Base-by-base conservation (phyloP, 192 early-diverging fungal species). In the Podila minutissima region DNA sequence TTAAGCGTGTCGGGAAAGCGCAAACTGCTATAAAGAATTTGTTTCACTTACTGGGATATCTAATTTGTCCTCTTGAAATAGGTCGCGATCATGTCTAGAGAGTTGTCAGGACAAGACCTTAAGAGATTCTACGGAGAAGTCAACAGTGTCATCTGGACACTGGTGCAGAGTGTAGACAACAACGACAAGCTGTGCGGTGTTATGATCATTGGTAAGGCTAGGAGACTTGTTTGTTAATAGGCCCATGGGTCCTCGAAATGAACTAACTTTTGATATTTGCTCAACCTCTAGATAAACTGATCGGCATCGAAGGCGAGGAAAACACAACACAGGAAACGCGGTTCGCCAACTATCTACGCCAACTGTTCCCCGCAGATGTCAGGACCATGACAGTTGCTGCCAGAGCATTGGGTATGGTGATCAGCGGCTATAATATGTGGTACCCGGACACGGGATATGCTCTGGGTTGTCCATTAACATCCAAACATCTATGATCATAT, bases 111-210 rank as follows among this genome's bases (percentile, higher is more conserved):
- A 29, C 92, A 95, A 59, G 85, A 85, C 33, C 87, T 92, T 51
- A 89, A 89, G 46, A 89, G 90, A 72, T 94, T 96, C 71, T 90
- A 91, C 55, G 92, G 89, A 67, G 93, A 96, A 48, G 87, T 96
- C 59, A 94, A 95, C 82, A 86, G 89, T 62, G 86, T 90, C 13
- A 94, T 96, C 51, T 95, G 93, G 85, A 92, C 94, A 72, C 84
- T 94, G 4, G 89, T 95, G 29, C 90, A 94, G 68, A 89, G 89
- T 64, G 87, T 81, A 26, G 94, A 96, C 62, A 91, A 87, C 67
- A 83, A 88, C 53, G 93, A 95, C 74, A 95, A 95, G 74, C 85
- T 95, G 24, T 93, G 92, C 24, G 95, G 93, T 32, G 92, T 96
- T 63, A 74, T 92, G 33, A 93, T 93, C 37, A 94, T 96, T 63